phyloP scores from a whole-genome alignment of 2,329 filamentous ascomycete species.

The Tolypocladium inflatum region DNA sequence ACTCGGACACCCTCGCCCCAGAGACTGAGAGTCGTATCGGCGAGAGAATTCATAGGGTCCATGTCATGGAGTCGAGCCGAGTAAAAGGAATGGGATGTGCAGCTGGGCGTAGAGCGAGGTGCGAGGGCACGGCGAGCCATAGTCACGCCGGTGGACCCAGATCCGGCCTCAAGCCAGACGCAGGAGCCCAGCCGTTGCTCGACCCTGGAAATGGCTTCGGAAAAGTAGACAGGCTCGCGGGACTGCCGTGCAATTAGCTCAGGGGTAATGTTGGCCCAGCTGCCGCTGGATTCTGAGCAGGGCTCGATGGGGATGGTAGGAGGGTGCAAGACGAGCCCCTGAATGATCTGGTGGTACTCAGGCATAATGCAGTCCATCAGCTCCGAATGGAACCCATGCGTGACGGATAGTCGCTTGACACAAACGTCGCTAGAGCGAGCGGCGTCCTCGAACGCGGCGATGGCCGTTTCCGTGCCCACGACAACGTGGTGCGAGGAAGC shows the following conservation, averaged over 20 bases:
- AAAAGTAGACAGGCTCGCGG: slow-evolving; percentile 22
- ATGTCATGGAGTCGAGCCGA: background rate
- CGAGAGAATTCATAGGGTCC: background rate
- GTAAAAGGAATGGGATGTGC: background rate
- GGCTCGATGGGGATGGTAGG: slow-evolving; percentile 6
- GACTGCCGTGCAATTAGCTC: slow-evolving; percentile 17
- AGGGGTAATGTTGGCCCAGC: slow-evolving; percentile 4
- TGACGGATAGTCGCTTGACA: slow-evolving; percentile 1
- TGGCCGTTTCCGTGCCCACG: slow-evolving; percentile 15
- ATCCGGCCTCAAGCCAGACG: slow-evolving; percentile 24
- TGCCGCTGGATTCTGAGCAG: slow-evolving; percentile 4
- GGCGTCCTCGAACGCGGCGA: slow-evolving; percentile 4
- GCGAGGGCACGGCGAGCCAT: slow-evolving; percentile 21
- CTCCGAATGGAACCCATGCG: slow-evolving; percentile 6
- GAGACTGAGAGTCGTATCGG: slow-evolving; percentile 5
- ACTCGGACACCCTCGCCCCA: slow-evolving; percentile 9
- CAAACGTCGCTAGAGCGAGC: background rate
- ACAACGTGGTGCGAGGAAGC: slow-evolving; percentile 18
- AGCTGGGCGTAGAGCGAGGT: background rate
- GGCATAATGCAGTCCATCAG: slow-evolving; percentile 5
- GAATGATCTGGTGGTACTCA: background rate
- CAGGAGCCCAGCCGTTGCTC: slow-evolving; percentile 8
- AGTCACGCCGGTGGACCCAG: slow-evolving; percentile 18
- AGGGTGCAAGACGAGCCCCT: background rate
- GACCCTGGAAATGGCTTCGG: slow-evolving; percentile 17